Percentiles rank a stretch among this genome's conserved stretches.
phyloP scores from a whole-genome alignment of 2,329 filamentous ascomycete genomes.

The Exophiala sideris region DNA sequence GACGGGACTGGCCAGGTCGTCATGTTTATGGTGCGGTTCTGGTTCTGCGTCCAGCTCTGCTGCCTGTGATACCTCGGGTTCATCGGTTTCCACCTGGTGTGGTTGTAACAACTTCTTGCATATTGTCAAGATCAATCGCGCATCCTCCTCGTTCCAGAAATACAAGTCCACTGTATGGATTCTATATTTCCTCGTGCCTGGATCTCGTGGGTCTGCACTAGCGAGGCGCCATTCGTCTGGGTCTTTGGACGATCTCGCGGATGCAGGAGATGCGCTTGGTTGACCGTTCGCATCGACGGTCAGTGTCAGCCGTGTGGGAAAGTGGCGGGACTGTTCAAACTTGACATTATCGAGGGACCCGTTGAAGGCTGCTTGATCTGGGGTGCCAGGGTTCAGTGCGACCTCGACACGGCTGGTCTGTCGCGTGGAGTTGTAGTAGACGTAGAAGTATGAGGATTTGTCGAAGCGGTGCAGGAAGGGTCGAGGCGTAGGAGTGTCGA shows the following conservation, averaged over 20 bases:
- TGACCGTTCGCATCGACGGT: conserved; percentile 46
- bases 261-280: conserved; percentile 29
- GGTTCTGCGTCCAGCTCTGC: conserved; percentile 28
- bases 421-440: conserved; percentile 57
- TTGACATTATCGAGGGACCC: conserved; percentile 53
- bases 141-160: conserved; percentile 61
- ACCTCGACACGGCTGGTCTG: conserved; percentile 58
- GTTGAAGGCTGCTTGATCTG: conserved; percentile 63
- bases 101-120: conserved; percentile 35
- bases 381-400: conserved; percentile 61
- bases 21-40: conserved; percentile 6
- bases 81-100: conserved; percentile 49
- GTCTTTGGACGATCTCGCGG: conserved; percentile 26
- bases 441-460: conserved; percentile 62
- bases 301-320: conserved; percentile 58
- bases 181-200: conserved; percentile 53
- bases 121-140: conserved; percentile 52
- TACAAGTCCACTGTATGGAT: conserved; percentile 63
- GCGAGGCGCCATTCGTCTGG: conserved; percentile 57
- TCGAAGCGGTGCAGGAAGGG: conserved; percentile 62
- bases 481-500: conserved; percentile 53
- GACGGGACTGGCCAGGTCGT: conserved; percentile 51
- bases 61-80: conserved; percentile 38
- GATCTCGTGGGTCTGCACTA: conserved; percentile 50
- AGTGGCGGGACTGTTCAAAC: conserved; percentile 56